Evolutionary conservation across 1,284 basidiomycete genomes (phyloP).

Genomic region (Puccinia triticina): DNA sequence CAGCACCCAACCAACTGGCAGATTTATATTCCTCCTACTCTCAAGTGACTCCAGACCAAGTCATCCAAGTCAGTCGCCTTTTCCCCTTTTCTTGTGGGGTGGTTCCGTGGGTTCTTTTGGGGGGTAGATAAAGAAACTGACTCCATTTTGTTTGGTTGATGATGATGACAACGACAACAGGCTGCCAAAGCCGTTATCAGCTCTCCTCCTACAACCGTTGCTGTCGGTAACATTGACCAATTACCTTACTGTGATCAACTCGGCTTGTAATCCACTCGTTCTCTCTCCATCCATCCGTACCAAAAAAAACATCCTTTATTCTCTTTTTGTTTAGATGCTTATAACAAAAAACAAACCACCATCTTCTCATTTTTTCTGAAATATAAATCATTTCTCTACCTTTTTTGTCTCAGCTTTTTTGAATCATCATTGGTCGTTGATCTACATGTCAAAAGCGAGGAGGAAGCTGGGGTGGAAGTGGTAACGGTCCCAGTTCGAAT

Average conservation of each 20-base stretch:
- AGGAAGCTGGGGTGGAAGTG: no score
- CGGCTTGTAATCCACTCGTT: neutral
- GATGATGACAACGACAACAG: no score
- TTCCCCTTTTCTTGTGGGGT: constrained; percentile 3
- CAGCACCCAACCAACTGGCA: constrained; percentile 63
- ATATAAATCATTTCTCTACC: no score
- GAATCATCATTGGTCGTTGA: no score
- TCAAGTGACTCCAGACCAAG: constrained; percentile 58
- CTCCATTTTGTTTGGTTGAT: neutral
- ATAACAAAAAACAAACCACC: no score
- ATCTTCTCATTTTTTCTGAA: no score
- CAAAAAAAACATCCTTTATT: no score
- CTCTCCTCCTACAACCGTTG: constrained; percentile 80
- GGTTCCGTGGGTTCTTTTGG: neutral
- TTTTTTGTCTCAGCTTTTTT: no score
- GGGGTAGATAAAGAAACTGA: neutral
- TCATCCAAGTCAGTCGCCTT: constrained; percentile 56
- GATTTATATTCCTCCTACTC: constrained; percentile 57
- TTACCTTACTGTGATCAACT: constrained; percentile 71
- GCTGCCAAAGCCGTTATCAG: constrained; percentile 65
- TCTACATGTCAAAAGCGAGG: no score
- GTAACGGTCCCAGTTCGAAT: no score
- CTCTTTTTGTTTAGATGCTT: no score
- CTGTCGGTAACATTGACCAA: constrained; percentile 73
- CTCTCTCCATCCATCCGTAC: no score